phyloP scores from a whole-genome alignment of 176 grass and related monocot genomes.

The Miscanthus lutarioriparius region DNA sequence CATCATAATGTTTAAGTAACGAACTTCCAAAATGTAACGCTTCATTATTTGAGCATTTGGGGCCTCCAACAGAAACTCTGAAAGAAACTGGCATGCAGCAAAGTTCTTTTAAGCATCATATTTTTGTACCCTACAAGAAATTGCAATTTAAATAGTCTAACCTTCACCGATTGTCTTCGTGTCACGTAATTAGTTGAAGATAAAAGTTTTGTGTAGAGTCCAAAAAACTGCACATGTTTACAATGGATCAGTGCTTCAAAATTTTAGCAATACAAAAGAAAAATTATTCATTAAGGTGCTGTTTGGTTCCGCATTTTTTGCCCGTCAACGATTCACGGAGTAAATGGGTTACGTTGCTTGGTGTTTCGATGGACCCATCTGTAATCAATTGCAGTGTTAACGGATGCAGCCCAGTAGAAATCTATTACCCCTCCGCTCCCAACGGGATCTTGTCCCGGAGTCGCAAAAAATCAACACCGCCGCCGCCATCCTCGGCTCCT shows the following conservation, averaged over 20 bases:
- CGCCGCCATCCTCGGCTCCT: too few relatives aligned
- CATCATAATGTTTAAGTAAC: slow-evolving; percentile 78
- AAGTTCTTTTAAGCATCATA: slow-evolving; percentile 20
- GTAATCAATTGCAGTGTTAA: too few relatives aligned
- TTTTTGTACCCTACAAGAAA: slow-evolving; percentile 20
- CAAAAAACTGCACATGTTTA: slow-evolving; percentile 87
- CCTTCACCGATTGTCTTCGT: slow-evolving; percentile 98
- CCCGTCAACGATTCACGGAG: too few relatives aligned
- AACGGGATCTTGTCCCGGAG: too few relatives aligned
- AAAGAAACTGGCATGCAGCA: slow-evolving; percentile 73
- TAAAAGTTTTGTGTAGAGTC: slow-evolving; percentile 79
- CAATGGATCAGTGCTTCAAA: slow-evolving; percentile 3
- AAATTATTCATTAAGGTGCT: background rate
- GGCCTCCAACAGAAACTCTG: slow-evolving; percentile 90
- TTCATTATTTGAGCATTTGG: slow-evolving; percentile 99
- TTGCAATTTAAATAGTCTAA: slow-evolving; percentile 39
- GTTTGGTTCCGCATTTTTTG: too few relatives aligned
- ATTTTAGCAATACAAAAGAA: slow-evolving; percentile 3
- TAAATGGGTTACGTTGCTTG: too few relatives aligned
- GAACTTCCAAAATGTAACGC: slow-evolving; percentile 85
- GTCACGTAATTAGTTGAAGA: slow-evolving; percentile 93
- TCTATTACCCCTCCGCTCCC: too few relatives aligned
- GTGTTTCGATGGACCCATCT: too few relatives aligned
- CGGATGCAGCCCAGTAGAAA: too few relatives aligned
- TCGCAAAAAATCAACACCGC: too few relatives aligned